phyloP scores from a whole-genome alignment of 140 eudicot genomes.

The Senecio squalidus region DNA sequence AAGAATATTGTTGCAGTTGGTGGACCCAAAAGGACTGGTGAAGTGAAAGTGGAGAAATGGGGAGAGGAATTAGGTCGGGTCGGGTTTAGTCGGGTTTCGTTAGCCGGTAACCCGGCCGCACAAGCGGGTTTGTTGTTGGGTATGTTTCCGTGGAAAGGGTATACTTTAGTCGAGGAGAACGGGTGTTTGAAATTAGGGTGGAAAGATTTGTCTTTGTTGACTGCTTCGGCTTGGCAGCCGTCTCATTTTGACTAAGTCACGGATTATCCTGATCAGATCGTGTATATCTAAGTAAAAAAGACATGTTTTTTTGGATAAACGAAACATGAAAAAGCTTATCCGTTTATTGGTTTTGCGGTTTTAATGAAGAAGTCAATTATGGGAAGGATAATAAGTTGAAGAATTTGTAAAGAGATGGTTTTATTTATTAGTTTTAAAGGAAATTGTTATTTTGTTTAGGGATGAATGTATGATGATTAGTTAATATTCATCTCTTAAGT shows the following conservation, averaged over 20 bases:
- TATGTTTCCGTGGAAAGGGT: constrained; percentile 92
- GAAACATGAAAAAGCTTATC: no score
- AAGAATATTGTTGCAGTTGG: constrained; percentile 81
- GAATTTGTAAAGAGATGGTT: constrained; percentile 10
- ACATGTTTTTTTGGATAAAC: no score
- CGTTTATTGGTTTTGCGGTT: no score
- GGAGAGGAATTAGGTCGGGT: constrained; percentile 57
- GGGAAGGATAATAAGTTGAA: neutral
- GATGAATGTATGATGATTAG: no score
- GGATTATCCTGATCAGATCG: no score
- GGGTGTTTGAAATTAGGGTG: constrained; percentile 86
- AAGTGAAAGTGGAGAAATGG: constrained; percentile 77
- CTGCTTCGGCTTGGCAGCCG: constrained; percentile 93
- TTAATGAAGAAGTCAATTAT: no score
- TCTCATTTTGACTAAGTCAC: constrained; percentile 26
- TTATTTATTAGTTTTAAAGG: neutral
- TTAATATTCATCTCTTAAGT: neutral
- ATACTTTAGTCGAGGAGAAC: constrained; percentile 74
- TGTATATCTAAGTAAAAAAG: no score
- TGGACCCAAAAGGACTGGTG: constrained; percentile 75
- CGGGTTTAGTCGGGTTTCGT: constrained; percentile 67
- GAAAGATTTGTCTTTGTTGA: constrained; percentile 85
- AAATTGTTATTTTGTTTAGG: constrained; percentile 11
- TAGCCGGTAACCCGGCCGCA: constrained; percentile 85
- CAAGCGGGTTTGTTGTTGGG: constrained; percentile 79